These are phyloP conservation scores for Licmophora abbreviata DNA, from an alignment of 108 stramenopile genomes.

Conservation along the genomic window DNA sequence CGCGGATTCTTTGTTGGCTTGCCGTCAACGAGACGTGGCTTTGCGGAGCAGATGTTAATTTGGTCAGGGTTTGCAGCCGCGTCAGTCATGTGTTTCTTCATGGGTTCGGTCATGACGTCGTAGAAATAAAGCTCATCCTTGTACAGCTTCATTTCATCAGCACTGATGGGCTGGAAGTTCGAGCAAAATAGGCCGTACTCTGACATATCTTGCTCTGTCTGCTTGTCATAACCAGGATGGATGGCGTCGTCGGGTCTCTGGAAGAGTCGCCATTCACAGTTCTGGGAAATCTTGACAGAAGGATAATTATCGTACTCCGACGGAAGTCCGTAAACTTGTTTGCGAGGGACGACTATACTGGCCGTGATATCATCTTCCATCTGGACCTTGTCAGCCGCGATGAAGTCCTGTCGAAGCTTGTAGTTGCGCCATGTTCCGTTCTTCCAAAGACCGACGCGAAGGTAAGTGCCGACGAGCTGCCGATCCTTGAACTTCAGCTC, in stretches of 20 bases:
- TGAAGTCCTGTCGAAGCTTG: conserved; percentile 47
- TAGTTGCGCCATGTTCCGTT: conserved; percentile 43
- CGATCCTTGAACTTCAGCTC: conserved; percentile 41
- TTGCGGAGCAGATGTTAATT: conserved; percentile 40
- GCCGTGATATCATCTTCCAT: conserved; percentile 62
- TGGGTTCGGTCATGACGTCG: conserved; percentile 45
- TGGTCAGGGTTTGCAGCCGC: conserved; percentile 16
- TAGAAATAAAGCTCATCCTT: conserved; percentile 44
- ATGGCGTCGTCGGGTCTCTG: conserved; percentile 52
- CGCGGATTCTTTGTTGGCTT: conserved; percentile 42
- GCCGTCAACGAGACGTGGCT: conserved; percentile 40
- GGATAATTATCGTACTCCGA: conserved; percentile 31
- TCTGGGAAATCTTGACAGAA: conserved; percentile 36
- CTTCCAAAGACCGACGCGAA: conserved; percentile 30
- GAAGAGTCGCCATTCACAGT: conserved; percentile 53
- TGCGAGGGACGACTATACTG: conserved; percentile 41
- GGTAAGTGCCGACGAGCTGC: conserved; percentile 39
- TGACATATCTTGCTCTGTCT: conserved; percentile 39
- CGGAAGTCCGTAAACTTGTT: conserved; percentile 33
- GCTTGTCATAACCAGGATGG: conserved; percentile 42
- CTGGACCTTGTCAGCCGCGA: conserved; percentile 43
- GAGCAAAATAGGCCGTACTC: conserved; percentile 32
- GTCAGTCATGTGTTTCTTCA: conserved; percentile 41
- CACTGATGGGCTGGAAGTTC: conserved; percentile 42
- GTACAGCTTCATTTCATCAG: conserved; percentile 41